Evolutionary conservation across 2,329 filamentous ascomycete species (phyloP).

Genomic region (Pseudodiploospora longispora): DNA sequence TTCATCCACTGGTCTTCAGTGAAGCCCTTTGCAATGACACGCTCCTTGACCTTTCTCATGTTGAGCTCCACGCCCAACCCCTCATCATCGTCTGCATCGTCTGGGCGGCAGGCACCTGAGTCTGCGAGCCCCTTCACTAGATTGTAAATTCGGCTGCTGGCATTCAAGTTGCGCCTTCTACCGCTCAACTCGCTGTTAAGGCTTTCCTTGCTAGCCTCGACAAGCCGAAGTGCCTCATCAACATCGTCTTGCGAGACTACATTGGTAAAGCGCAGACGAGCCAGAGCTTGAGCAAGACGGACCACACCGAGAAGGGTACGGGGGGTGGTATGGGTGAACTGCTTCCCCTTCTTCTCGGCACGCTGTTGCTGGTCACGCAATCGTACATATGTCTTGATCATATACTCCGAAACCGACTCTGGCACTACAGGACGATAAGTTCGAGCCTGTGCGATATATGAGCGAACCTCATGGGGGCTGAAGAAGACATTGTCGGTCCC

Average conservation of each 20-base stretch:
- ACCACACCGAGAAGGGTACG: conserved; percentile 89
- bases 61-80: conserved; percentile 61
- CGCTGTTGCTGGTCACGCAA: conserved; percentile 87
- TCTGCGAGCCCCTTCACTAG: conserved; percentile 84
- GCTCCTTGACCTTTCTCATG: conserved; percentile 79
- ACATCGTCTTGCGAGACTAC: conserved; percentile 86
- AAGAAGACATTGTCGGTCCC: conserved; percentile 61
- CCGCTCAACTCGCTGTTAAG: conserved; percentile 63
- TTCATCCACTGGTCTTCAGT: conserved; percentile 86
- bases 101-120: conserved; percentile 74
- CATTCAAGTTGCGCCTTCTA: conserved; percentile 61
- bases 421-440: conserved; percentile 83
- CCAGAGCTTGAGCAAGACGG: conserved; percentile 87
- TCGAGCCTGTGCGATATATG: conserved; percentile 89
- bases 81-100: conserved; percentile 49
- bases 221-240: conserved; percentile 83
- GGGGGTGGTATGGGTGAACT: conserved; percentile 88
- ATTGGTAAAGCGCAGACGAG: conserved; percentile 80
- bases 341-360: conserved; percentile 83
- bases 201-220: conserved; percentile 90
- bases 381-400: conserved; percentile 92
- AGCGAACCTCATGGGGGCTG: conserved; percentile 84
- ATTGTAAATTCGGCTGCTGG: conserved; percentile 88
- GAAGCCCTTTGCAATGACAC: conserved; percentile 93
- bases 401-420: conserved; percentile 82